These are phyloP conservation scores for Kodamaea fukazawae DNA, from an alignment of 805 yeast genomes.

Conservation along the genomic window DNA sequence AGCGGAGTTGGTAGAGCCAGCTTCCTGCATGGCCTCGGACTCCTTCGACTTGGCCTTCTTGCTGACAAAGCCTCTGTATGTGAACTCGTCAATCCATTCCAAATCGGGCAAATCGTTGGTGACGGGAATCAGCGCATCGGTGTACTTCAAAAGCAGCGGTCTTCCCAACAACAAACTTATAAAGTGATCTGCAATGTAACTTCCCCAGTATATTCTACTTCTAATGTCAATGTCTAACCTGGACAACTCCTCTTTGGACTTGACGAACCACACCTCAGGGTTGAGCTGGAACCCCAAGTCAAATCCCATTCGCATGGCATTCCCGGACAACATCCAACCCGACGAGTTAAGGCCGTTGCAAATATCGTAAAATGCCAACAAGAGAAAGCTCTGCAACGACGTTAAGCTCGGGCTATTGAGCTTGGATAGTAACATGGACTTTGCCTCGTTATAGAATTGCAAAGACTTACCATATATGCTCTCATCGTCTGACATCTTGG, in stretches of 20 bases:
- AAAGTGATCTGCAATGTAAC: slow-evolving; percentile 62
- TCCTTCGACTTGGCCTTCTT: slow-evolving; percentile 1
- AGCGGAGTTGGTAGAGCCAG: no score
- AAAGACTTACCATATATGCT: slow-evolving; percentile 40
- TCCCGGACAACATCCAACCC: slow-evolving; percentile 64
- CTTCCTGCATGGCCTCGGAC: neutral
- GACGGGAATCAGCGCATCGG: slow-evolving; percentile 60
- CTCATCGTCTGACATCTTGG: slow-evolving; percentile 47
- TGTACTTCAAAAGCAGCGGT: slow-evolving; percentile 52
- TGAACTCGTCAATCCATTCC: slow-evolving; percentile 60
- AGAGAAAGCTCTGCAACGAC: slow-evolving; percentile 55
- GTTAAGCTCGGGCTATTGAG: slow-evolving; percentile 51
- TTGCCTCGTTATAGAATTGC: slow-evolving; percentile 47
- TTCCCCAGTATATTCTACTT: slow-evolving; percentile 65
- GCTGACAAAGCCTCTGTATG: slow-evolving; percentile 27
- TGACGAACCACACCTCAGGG: slow-evolving; percentile 57
- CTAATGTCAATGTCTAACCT: slow-evolving; percentile 54
- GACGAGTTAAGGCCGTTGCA: slow-evolving; percentile 57
- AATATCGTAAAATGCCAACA: slow-evolving; percentile 59
- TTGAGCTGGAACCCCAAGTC: slow-evolving; percentile 63
- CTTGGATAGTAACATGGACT: slow-evolving; percentile 39
- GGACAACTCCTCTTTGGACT: slow-evolving; percentile 37
- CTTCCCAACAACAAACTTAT: slow-evolving; percentile 58
- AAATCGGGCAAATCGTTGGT: slow-evolving; percentile 59
- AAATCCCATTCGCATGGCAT: slow-evolving; percentile 62